Conservation (phyloP, 768 basidiomycete species). For the Leccinum aurantiacum region DNA sequence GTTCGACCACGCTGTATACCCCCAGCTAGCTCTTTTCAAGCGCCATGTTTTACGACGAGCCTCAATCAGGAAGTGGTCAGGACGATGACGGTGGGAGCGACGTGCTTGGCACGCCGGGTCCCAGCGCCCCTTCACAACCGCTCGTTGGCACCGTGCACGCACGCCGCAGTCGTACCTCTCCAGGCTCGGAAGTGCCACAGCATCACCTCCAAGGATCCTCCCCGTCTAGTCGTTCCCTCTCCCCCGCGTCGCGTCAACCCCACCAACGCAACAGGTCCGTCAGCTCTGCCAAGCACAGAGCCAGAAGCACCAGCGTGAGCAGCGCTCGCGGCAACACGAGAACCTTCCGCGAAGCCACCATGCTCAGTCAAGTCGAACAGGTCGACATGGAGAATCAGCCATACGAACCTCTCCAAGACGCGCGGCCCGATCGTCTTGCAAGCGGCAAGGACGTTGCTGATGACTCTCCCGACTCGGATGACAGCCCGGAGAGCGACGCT, state of each 20-base stretch:
- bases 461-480: slow-evolving; percentile 42
- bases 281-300: slow-evolving; percentile 47
- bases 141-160: slow-evolving; percentile 39
- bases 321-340: slow-evolving; percentile 53
- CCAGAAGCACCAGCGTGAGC: slow-evolving; percentile 62
- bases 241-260: slow-evolving; percentile 48
- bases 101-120: slow-evolving; percentile 11
- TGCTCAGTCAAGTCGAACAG: slow-evolving; percentile 50
- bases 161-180: slow-evolving; percentile 53
- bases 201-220: slow-evolving; percentile 65
- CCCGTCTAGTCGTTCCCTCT: slow-evolving; percentile 37
- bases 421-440: slow-evolving; percentile 17
- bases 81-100: slow-evolving; percentile 24
- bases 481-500: slow-evolving; percentile 35
- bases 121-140: slow-evolving; percentile 41
- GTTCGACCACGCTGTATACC: not conserved
- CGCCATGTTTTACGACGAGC: slow-evolving; percentile 17
- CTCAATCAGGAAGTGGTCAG: slow-evolving; percentile 17
- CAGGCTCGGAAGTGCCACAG: slow-evolving; percentile 52
- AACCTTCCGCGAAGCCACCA: slow-evolving; percentile 42
- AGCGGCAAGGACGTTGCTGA: slow-evolving; percentile 45
- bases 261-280: slow-evolving; percentile 52
- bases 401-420: slow-evolving; percentile 34
- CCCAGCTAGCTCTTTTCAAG: not conserved
- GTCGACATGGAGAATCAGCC: slow-evolving; percentile 43